A percentile compares a stretch with the other conserved stretches of the same genome.
Evolutionary conservation across 345 rosid species (phyloP).

Genomic region (Bruguiera gymnorhiza): DNA sequence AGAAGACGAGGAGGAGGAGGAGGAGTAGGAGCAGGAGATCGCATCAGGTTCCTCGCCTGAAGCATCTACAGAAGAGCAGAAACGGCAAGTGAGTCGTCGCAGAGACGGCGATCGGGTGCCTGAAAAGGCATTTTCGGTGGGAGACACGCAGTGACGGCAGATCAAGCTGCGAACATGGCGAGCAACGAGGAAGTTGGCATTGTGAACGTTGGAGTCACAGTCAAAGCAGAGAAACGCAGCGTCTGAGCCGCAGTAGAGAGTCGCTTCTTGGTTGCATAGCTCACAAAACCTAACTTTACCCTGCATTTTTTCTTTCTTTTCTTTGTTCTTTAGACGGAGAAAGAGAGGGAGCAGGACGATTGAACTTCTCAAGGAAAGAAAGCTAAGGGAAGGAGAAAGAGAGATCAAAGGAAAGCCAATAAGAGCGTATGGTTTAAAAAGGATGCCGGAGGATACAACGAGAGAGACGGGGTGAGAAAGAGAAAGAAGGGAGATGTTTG

Average conservation of each 20-base stretch:
- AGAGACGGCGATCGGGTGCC: constrained; percentile 2
- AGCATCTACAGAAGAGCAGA: constrained; percentile 12
- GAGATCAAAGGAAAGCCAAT: not conserved
- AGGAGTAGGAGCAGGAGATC: constrained; percentile 9
- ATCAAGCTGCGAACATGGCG: constrained; percentile 39
- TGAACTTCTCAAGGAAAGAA: not conserved
- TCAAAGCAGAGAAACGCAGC: constrained; percentile 40
- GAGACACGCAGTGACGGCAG: constrained; percentile 23
- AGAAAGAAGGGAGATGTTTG: not conserved
- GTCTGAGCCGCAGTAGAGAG: constrained; percentile 42
- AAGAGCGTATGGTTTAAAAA: not conserved
- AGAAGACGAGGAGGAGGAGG: constrained; percentile 21
- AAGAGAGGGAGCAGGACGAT: not conserved
- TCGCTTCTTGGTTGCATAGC: constrained; percentile 37
- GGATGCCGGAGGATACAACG: not conserved
- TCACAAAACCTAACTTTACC: constrained; percentile 24
- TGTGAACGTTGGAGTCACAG: constrained; percentile 45
- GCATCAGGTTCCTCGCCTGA: not conserved
- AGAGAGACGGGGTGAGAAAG: not conserved
- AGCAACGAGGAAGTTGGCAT: constrained; percentile 53
- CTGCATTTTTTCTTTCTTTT: not conserved
- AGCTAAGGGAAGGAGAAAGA: not conserved
- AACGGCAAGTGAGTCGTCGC: constrained; percentile 9
- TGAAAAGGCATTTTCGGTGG: constrained; percentile 14
- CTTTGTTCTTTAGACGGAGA: not conserved